A percentile compares a stretch with the other conserved stretches of the same genome.
Evolutionary conservation across 345 rosid genomes (phyloP).

Genomic region (Eutrema yunnanense): DNA sequence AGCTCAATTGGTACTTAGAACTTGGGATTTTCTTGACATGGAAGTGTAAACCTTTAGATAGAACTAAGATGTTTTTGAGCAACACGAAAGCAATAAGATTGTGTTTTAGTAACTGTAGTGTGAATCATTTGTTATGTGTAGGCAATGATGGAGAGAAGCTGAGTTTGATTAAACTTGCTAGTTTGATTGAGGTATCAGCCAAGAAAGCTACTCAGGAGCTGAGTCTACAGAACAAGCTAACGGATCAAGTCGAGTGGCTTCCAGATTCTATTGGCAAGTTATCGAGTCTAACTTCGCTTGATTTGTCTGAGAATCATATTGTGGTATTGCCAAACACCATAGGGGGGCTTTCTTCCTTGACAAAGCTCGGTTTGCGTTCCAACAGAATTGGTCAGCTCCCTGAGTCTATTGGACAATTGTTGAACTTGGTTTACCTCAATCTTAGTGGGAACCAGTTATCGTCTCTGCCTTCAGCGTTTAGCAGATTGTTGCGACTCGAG

Average conservation of each 20-base stretch:
- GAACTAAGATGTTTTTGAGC: not conserved
- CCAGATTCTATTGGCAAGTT: constrained; percentile 92
- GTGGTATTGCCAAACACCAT: constrained; percentile 63
- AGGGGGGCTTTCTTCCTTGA: constrained; percentile 76
- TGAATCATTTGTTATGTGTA: constrained; percentile 30
- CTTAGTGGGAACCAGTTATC: constrained; percentile 73
- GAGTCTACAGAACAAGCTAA: constrained; percentile 72
- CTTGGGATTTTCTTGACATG: not conserved
- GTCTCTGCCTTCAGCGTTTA: constrained; percentile 60
- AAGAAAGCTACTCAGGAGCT: constrained; percentile 78
- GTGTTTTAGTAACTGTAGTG: not conserved
- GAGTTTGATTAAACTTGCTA: constrained; percentile 89
- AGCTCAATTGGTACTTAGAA: not conserved
- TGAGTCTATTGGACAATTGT: constrained; percentile 71
- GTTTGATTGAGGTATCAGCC: constrained; percentile 75
- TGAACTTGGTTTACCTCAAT: constrained; percentile 56
- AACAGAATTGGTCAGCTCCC: constrained; percentile 74
- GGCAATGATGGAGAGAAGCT: constrained; percentile 79
- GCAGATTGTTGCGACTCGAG: constrained; percentile 65
- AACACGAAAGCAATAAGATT: not conserved
- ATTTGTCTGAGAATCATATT: constrained; percentile 77
- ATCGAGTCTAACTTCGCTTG: constrained; percentile 52
- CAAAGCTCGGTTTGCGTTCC: constrained; percentile 70
- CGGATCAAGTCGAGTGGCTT: constrained; percentile 83
- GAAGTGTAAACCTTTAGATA: not conserved